These are phyloP conservation scores for Silene noctiflora DNA, from an alignment of 179 eudicot species.

Conservation along the genomic window DNA sequence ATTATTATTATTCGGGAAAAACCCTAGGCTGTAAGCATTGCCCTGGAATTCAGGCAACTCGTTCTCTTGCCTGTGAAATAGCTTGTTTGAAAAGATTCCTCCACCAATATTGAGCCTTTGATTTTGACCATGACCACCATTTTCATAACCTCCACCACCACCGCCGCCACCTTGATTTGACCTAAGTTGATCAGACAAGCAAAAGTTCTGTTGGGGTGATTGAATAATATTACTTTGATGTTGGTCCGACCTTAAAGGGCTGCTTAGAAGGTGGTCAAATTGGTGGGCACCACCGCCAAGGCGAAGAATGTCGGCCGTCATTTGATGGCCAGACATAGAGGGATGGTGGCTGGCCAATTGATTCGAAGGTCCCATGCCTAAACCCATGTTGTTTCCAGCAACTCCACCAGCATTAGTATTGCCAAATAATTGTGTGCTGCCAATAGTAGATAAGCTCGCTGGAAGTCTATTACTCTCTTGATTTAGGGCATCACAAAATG, in stretches of 20 bases:
- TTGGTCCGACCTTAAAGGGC: constrained; percentile 19
- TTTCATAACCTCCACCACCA: constrained; percentile 3
- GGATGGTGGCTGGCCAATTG: constrained; percentile 24
- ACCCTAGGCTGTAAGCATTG: constrained; percentile 38
- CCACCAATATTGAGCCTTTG: not conserved
- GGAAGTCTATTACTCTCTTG: constrained; percentile 64
- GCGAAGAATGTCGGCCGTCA: constrained; percentile 38
- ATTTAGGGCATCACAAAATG: constrained; percentile 76
- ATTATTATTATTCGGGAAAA: constrained; percentile 25
- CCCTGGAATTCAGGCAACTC: constrained; percentile 43
- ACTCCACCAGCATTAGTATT: not conserved
- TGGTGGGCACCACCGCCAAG: constrained; percentile 35
- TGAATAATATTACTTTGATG: constrained; percentile 16
- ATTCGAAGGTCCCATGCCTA: constrained; percentile 41
- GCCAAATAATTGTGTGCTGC: constrained; percentile 41
- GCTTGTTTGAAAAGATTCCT: constrained; percentile 32
- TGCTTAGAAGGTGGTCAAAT: constrained; percentile 30
- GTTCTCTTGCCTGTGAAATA: constrained; percentile 24
- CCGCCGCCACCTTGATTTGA: constrained; percentile 10
- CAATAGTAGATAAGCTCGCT: constrained; percentile 26
- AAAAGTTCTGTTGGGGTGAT: constrained; percentile 12
- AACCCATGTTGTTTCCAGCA: constrained; percentile 29
- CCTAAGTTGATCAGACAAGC: constrained; percentile 27
- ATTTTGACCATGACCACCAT: not conserved
- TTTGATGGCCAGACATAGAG: constrained; percentile 30